Evolutionary conservation across 163 green algal species (phyloP).

Genomic region (Chlamydomonas reinhardtii): DNA sequence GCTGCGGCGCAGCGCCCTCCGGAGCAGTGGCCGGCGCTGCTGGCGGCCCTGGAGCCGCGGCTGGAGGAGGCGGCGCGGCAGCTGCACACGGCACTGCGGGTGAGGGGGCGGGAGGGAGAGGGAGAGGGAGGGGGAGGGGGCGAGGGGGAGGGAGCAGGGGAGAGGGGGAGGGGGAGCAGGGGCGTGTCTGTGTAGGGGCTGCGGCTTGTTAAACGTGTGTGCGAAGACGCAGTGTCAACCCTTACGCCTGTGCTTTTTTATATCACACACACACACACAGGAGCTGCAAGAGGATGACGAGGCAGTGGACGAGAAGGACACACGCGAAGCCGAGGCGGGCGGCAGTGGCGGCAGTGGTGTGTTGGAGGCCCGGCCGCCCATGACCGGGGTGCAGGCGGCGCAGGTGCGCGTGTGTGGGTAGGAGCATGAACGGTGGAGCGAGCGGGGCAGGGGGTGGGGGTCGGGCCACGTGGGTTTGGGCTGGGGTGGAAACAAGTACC

Average conservation of each 20-base stretch:
- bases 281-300: slow-evolving; percentile 38
- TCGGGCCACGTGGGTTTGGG: too few species aligned
- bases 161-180: neutral
- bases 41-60: slow-evolving; percentile 17
- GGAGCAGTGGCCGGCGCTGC: neutral
- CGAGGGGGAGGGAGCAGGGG: neutral
- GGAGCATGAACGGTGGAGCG: too few species aligned
- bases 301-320: neutral
- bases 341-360: too few species aligned
- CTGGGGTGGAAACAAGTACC: too few species aligned
- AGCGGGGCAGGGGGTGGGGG: too few species aligned
- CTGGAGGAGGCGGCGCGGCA: slow-evolving; percentile 31
- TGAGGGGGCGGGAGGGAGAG: neutral
- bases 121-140: neutral
- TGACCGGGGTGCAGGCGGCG: too few species aligned
- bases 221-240: too few species aligned
- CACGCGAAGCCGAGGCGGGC: neutral
- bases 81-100: slow-evolving; percentile 15
- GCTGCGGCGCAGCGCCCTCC: neutral
- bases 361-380: too few species aligned
- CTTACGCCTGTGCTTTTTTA: too few species aligned
- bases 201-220: too few species aligned
- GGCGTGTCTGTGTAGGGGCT: too few species aligned
- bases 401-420: too few species aligned
- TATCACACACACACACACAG: neutral